A percentile compares a stretch with the other conserved stretches of the same genome.
Conservation (phyloP, 306 rosid genomes). For the Cucurbita moschata region DNA sequence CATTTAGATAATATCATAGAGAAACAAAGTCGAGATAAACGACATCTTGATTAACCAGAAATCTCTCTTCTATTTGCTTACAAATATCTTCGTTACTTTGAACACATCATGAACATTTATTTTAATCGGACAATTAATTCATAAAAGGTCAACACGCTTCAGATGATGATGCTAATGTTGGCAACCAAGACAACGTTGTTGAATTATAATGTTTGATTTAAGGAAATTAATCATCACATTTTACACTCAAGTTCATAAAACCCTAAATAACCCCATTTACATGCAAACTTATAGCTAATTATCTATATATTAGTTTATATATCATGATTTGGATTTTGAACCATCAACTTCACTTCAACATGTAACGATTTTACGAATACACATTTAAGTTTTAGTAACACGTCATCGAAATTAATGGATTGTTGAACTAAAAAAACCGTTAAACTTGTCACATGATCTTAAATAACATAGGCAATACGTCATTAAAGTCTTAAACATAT, state of each 20-base stretch:
- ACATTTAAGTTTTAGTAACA: too few relatives aligned
- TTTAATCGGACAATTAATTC: too few relatives aligned
- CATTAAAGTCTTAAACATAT: too few relatives aligned
- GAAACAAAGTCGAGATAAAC: too few relatives aligned
- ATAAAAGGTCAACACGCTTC: neutral
- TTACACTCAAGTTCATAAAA: neutral
- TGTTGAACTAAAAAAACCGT: too few relatives aligned
- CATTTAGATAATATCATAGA: too few relatives aligned
- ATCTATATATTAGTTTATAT: neutral
- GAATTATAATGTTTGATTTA: neutral
- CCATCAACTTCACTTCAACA: neutral
- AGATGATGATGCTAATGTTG: neutral
- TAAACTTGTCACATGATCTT: neutral
- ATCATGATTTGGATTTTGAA: too few relatives aligned
- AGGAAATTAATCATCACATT: neutral
- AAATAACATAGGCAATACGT: too few relatives aligned
- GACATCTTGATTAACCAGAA: neutral
- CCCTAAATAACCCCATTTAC: neutral
- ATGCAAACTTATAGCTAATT: neutral
- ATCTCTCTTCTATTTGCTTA: neutral
- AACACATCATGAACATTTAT: neutral
- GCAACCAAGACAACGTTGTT: neutral
- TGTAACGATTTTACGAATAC: too few relatives aligned
- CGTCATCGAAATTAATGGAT: too few relatives aligned
- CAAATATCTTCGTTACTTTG: too few relatives aligned